Base-by-base conservation (phyloP, 2,329 filamentous ascomycete genomes). In the Colletotrichum ledebouriae region DNA sequence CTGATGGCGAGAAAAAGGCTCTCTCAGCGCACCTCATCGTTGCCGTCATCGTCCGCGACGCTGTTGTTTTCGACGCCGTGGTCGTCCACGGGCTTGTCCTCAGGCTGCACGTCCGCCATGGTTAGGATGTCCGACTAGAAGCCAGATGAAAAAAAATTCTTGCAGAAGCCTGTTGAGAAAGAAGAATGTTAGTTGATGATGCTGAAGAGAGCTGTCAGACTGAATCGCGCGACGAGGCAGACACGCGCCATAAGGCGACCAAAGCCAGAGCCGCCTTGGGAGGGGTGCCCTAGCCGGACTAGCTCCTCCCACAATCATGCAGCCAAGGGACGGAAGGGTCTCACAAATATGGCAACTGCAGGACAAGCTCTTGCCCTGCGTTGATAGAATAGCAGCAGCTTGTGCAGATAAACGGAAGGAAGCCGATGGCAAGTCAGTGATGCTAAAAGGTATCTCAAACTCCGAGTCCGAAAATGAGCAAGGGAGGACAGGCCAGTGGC, bases 11-110 rank as follows among this genome's bases (percentile, higher is more conserved):
- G 58, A 25, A 59, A 68, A 70, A 52, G 63, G 34, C 53, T 17
- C 42, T 65, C 47, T 59, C 61, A 71, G 76, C 80, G 77, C 76
- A 84, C 82, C 80, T 84, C 82, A 72, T 84, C 82, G 72, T 84
- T 82, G 66, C 77, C 80, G 70, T 83, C 81, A 61, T 82, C 81
- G 46, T 78, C 78, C 22, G 68, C 70, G 57, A 61, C 69, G 57
- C 52, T 59, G 55, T 64, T 59, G 56, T 69, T 63, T 63, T 81
- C 78, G 61, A 76, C 76, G 55, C 81, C 75, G 63, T 73, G 74
- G 64, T 74, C 71, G 69, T 77, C 75, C 49, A 73, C 67, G 55
- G 67, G 67, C 63, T 70, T 62, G 57, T 78, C 76, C 41, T 78
- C 76, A 49, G 68, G 69, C 69, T 77, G 74, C 46, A 69, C 62